Evolutionary conservation across 2,329 filamentous ascomycete species (phyloP).

Genomic region (Periconia digitata): DNA sequence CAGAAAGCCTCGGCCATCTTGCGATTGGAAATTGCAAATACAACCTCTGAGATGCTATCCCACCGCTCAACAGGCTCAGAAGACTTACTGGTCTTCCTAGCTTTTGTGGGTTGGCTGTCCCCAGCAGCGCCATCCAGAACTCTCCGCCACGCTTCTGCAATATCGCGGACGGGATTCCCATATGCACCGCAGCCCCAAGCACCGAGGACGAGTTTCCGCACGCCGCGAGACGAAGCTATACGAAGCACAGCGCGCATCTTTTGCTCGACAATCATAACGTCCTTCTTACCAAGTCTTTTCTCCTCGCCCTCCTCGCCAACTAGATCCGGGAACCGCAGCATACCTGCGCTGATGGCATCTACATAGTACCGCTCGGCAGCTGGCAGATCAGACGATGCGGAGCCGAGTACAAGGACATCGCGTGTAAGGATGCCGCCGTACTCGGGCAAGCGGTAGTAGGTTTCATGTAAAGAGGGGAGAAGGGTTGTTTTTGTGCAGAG

Average conservation of each 20-base stretch:
- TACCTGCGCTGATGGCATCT: slow-evolving; percentile 60
- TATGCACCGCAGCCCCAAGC: slow-evolving; percentile 68
- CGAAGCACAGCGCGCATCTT: slow-evolving; percentile 63
- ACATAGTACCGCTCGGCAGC: slow-evolving; percentile 60
- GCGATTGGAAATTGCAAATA: slow-evolving; percentile 60
- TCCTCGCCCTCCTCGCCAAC: slow-evolving; percentile 37
- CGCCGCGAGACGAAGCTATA: slow-evolving; percentile 49
- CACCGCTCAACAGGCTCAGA: slow-evolving; percentile 36
- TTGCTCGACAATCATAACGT: slow-evolving; percentile 51
- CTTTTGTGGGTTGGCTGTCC: slow-evolving; percentile 22
- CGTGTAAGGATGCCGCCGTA: slow-evolving; percentile 58
- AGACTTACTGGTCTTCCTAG: slow-evolving; percentile 21
- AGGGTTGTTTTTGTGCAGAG: slow-evolving; percentile 64
- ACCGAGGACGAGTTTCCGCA: slow-evolving; percentile 58
- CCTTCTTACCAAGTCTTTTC: slow-evolving; percentile 33
- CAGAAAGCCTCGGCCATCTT: slow-evolving; percentile 57
- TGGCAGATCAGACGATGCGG: slow-evolving; percentile 38
- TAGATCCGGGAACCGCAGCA: slow-evolving; percentile 60
- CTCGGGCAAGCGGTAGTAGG: slow-evolving; percentile 63
- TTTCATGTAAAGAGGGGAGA: slow-evolving; percentile 59
- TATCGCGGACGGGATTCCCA: slow-evolving; percentile 61
- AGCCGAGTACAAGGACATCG: slow-evolving; percentile 62
- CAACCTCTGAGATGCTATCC: slow-evolving; percentile 53
- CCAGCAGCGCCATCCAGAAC: slow-evolving; percentile 13
- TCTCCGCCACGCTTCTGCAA: slow-evolving; percentile 59